Evolutionary conservation across 495 filamentous ascomycete genomes (phyloP).

Genomic region (Xylaria bambusicola): DNA sequence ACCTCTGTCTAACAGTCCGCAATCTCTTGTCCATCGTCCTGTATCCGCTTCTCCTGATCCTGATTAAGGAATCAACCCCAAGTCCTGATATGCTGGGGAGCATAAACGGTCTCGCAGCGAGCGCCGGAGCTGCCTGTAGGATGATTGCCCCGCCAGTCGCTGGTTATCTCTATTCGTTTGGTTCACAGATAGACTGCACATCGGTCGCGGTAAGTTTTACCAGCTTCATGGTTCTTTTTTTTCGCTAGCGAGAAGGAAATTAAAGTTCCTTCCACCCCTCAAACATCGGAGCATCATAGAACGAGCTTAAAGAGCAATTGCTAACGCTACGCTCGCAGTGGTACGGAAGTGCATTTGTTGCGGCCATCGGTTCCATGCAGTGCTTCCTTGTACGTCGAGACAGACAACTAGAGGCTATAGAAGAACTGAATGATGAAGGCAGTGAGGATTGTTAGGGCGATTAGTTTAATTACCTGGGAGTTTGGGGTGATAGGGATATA

Average conservation of each 20-base stretch:
- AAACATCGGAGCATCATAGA: too few species aligned
- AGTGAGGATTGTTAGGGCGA: neutral
- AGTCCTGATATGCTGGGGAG: constrained; percentile 66
- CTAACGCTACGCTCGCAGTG: constrained; percentile 39
- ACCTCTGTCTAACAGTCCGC: constrained; percentile 67
- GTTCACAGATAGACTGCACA: constrained; percentile 66
- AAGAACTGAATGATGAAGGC: neutral
- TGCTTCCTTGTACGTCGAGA: constrained; percentile 63
- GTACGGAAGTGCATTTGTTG: constrained; percentile 74
- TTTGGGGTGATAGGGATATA: too few species aligned
- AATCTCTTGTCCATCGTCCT: constrained; percentile 76
- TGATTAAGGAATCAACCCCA: constrained; percentile 82
- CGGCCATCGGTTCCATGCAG: constrained; percentile 67
- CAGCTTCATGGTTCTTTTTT: too few species aligned
- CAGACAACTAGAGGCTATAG: neutral
- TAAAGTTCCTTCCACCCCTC: too few species aligned
- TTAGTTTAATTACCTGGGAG: too few species aligned
- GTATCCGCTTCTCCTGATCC: constrained; percentile 77
- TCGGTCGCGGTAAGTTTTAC: constrained; percentile 52
- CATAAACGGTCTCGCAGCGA: constrained; percentile 81
- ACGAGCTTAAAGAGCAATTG: too few species aligned
- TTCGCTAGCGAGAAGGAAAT: too few species aligned
- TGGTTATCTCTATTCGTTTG: constrained; percentile 71
- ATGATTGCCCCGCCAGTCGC: constrained; percentile 76
- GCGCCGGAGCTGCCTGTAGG: constrained; percentile 73